Percentiles rank a stretch among this genome's conserved stretches.
Conservation (phyloP, 2,329 filamentous ascomycete genomes). For the Venturia nashicola region DNA sequence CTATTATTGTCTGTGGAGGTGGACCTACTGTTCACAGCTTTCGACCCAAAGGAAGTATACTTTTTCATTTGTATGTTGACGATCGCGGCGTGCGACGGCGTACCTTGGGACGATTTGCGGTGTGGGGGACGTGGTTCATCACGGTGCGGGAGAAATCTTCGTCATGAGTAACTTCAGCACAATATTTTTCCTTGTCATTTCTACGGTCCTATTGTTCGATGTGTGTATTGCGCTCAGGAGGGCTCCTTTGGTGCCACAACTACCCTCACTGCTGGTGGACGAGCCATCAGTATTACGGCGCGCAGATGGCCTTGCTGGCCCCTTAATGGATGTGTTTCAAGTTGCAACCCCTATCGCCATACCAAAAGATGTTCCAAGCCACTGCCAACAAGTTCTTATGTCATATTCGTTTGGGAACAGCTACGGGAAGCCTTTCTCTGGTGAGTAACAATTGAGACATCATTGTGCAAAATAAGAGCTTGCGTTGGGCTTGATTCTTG, state of each 20-base stretch:
- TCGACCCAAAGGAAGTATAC: not conserved
- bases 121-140: not conserved
- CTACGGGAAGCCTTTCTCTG: constrained; percentile 60
- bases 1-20: constrained; percentile 1
- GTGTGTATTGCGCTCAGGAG: not conserved
- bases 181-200: not conserved
- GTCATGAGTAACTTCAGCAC: not conserved
- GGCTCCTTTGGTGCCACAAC: not conserved
- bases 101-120: not conserved
- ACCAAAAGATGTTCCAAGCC: not conserved
- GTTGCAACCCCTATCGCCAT: constrained; percentile 44
- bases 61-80: not conserved
- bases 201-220: not conserved
- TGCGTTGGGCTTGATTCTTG: not conserved
- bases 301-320: constrained; percentile 12
- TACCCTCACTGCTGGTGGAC: not conserved
- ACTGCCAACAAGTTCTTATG: constrained; percentile 41
- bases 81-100: not conserved
- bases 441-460: constrained; percentile 30
- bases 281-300: not conserved
- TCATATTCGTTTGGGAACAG: constrained; percentile 58
- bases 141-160: not conserved
- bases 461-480: not conserved
- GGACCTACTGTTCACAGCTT: not conserved
- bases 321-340: constrained; percentile 51